These are phyloP conservation scores for Pharnaceum exiguum DNA, from an alignment of 148 eudicot species.

Conservation along the genomic window DNA sequence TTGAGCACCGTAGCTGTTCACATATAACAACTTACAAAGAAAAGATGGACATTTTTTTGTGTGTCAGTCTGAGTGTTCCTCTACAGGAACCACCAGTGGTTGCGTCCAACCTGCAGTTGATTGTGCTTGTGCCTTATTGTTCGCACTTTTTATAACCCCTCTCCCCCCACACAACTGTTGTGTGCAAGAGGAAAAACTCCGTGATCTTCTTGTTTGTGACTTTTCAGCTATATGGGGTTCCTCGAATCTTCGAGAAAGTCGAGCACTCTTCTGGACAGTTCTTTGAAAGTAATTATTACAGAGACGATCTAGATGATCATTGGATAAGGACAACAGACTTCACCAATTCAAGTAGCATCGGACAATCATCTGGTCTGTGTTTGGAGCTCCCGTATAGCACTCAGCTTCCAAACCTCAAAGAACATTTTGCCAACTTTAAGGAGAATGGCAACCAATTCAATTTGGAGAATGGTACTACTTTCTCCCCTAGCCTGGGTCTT, in stretches of 20 bases:
- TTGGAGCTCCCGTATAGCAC: slow-evolving; percentile 48
- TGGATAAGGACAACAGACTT: slow-evolving; percentile 82
- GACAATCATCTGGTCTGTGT: slow-evolving; percentile 74
- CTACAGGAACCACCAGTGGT: too few species aligned
- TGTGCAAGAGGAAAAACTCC: background rate
- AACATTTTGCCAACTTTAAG: slow-evolving; percentile 42
- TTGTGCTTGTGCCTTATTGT: too few species aligned
- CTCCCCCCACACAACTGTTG: too few species aligned
- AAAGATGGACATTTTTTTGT: too few species aligned
- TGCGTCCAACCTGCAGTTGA: too few species aligned
- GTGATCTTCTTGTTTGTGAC: background rate
- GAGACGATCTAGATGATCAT: slow-evolving; percentile 55
- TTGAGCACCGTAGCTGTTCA: too few species aligned
- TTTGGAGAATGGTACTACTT: slow-evolving; percentile 33
- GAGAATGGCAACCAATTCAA: slow-evolving; percentile 37
- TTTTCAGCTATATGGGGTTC: slow-evolving; percentile 57
- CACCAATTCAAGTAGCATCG: slow-evolving; percentile 45
- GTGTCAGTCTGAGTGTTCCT: too few species aligned
- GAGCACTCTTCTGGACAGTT: slow-evolving; percentile 16
- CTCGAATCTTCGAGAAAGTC: slow-evolving; percentile 52
- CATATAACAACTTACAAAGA: too few species aligned
- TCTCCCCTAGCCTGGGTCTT: slow-evolving; percentile 36
- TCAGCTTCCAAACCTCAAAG: slow-evolving; percentile 38
- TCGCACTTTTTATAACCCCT: too few species aligned
- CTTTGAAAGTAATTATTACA: slow-evolving; percentile 25